Evolutionary conservation across 495 filamentous ascomycete genomes (phyloP).

Genomic region (Penicillium coprophilum): DNA sequence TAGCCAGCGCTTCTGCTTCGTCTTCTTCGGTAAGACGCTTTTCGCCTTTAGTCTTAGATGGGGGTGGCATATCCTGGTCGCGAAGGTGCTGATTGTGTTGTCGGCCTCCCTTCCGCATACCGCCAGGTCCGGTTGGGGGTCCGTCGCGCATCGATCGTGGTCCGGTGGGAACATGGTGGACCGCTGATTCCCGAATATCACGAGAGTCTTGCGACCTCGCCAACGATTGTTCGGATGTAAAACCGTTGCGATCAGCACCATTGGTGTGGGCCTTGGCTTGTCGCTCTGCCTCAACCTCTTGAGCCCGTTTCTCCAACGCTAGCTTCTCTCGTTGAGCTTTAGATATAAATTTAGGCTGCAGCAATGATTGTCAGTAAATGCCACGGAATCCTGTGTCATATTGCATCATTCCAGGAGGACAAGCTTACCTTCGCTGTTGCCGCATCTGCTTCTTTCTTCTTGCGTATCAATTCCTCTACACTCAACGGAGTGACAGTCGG

Average conservation of each 20-base stretch:
- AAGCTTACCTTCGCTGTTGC: slow-evolving; percentile 67
- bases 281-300: slow-evolving; percentile 75
- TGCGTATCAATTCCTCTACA: slow-evolving; percentile 73
- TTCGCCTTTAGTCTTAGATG: slow-evolving; percentile 47
- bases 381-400: neutral
- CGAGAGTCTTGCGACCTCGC: slow-evolving; percentile 1
- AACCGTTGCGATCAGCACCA: slow-evolving; percentile 30
- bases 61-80: slow-evolving; percentile 56
- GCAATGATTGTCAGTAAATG: slow-evolving; percentile 19
- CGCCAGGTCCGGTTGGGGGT: slow-evolving; percentile 52
- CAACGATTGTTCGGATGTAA: slow-evolving; percentile 7
- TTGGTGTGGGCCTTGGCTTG: slow-evolving; percentile 39
- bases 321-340: slow-evolving; percentile 86
- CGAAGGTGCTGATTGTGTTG: slow-evolving; percentile 50
- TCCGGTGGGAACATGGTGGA: slow-evolving; percentile 64
- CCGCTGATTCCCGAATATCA: slow-evolving; percentile 9
- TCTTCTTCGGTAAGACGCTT: slow-evolving; percentile 63
- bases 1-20: slow-evolving; percentile 64
- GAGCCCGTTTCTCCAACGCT: slow-evolving; percentile 78
- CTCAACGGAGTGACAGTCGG: slow-evolving; percentile 57
- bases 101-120: slow-evolving; percentile 47
- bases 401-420: neutral
- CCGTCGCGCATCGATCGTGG: slow-evolving; percentile 71
- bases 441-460: slow-evolving; percentile 77
- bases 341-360: slow-evolving; percentile 84